Base-by-base conservation (phyloP, 306 rosid species). In the Acacia acuminata region DNA sequence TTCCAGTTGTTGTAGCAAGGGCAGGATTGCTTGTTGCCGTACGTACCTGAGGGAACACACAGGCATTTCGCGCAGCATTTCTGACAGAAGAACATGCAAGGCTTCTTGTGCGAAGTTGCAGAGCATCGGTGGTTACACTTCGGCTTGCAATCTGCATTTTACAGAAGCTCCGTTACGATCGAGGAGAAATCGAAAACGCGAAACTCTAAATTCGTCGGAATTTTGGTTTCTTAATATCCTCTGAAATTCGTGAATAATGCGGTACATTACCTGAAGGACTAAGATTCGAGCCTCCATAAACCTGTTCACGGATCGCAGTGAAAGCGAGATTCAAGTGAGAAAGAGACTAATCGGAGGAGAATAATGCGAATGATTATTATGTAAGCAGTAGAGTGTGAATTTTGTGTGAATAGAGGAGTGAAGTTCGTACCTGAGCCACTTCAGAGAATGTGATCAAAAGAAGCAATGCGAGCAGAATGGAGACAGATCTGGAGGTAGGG, bases 1-100 rank as follows among this genome's bases (percentile, higher is more conserved):
- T 95, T 95, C 98, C 98, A 95, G 87, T 77, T 88, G 82, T 95
- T 93, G 90, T 95, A 95, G 86, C 98, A 95, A 77, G 98, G 93
- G 63, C 98, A 95, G 1, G 71, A 81, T 88, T 93, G 82, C 82
- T 90, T 95, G 89, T 95, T 88, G 45, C 98, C 98, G 38, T 87
- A 88, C 2, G 90, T 88, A 8, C 98, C 98, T 1, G 96, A 87
- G 74, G 98, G 98, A 68, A 95, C 98, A 24, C 98, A 95, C 0
- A 90, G 89, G 68, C 98, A 95, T 72, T 60, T 82, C 17, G 95
- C 82, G 38, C 98, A 95, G 71, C 98, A 95, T 71, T 95, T 95
- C 45, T 88, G 87, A 84, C 98, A 95, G 94, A 90, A 94, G 77
- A 93, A 93, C 97, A 86, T 90, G 90, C 98, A 94, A 11, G 98